Evolutionary conservation across 2,329 filamentous ascomycete genomes (phyloP), one percentile per base, ranked within the genome.

Genomic region (Zelopaecilomyces penicillatus): DNA sequence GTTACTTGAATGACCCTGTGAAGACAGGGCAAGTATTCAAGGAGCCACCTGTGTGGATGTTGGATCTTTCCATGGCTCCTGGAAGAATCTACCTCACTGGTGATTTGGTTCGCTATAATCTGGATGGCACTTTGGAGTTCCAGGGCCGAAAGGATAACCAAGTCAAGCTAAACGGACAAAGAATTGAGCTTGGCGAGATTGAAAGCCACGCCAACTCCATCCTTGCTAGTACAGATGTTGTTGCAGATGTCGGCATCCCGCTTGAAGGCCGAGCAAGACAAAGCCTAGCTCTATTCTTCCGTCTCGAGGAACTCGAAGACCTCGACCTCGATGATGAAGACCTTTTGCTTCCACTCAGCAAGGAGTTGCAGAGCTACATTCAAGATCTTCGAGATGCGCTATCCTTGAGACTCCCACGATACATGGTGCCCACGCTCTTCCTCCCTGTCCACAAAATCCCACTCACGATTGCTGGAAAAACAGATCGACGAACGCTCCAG

Each of bases 141-240:
- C 52, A 74, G 36, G 75, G 74, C 28, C 65, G 77, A 12, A 75
- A 74, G 48, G 76, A 80, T 49, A 67, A 66, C 0, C 76, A 80
- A 53, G 68, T 80, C 43, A 81, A 81, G 57, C 58, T 80, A 10
- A 66, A 70, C 12, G 80, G 80, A 9, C 78, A 71, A 45, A 58
- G 75, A 39, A 64, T 77, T 38, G 80, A 74, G 59, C 62, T 75
- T 3, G 50, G 45, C 2, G 58, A 58, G 33, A 44, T 60, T 6
- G 57, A 60, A 30, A 26, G 11, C 26, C 44, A 39, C 5, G 27
- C 11, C 12, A 45, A 40, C 11, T 12, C 10, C 32, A 9, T 10
- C 7, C 29, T 40, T 9, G 8, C 28, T n/a, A 32, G 12, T 38
- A 29, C 26, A 5, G 37, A 38, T 12, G 37, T 30, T 8, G 31